These are phyloP conservation scores for Musa troglodytarum DNA, from an alignment of 176 grass and related monocot species.

Conservation along the genomic window DNA sequence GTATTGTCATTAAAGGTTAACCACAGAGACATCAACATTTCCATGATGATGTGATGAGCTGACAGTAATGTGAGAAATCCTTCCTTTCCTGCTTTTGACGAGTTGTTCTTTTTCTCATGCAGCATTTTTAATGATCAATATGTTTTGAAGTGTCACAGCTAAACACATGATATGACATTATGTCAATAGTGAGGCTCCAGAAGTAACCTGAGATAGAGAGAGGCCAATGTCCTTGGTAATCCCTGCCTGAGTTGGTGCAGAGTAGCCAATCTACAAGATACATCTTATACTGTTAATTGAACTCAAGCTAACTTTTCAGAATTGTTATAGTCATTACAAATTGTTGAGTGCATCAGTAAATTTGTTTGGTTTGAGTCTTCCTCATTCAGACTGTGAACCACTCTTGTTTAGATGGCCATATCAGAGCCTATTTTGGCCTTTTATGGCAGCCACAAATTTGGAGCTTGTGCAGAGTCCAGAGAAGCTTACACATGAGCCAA, in stretches of 20 bases:
- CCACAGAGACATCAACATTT: too few relatives aligned
- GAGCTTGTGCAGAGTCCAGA: not conserved
- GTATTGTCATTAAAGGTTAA: too few relatives aligned
- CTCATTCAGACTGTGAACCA: not conserved
- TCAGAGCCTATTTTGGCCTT: too few relatives aligned
- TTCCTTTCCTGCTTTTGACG: too few relatives aligned
- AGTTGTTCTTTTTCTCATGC: not conserved
- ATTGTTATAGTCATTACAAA: not conserved
- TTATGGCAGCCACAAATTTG: not conserved
- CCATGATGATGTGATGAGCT: too few relatives aligned
- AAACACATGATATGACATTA: not conserved
- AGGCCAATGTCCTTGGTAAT: conserved; percentile 44
- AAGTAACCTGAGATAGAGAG: conserved; percentile 36
- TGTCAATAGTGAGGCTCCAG: not conserved
- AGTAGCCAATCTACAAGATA: conserved; percentile 37
- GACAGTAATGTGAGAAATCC: too few relatives aligned
- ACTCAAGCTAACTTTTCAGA: not conserved
- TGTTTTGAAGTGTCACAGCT: not conserved
- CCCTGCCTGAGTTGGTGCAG: conserved; percentile 37
- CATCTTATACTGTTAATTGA: not conserved
- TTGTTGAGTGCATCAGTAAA: too few relatives aligned
- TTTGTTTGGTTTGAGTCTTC: too few relatives aligned
- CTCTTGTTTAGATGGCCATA: not conserved
- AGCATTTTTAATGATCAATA: not conserved
- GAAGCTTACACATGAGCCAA: conserved; percentile 43